Base-by-base conservation (phyloP, 176 grass and related monocot genomes). In the Metroxylon sagu region DNA sequence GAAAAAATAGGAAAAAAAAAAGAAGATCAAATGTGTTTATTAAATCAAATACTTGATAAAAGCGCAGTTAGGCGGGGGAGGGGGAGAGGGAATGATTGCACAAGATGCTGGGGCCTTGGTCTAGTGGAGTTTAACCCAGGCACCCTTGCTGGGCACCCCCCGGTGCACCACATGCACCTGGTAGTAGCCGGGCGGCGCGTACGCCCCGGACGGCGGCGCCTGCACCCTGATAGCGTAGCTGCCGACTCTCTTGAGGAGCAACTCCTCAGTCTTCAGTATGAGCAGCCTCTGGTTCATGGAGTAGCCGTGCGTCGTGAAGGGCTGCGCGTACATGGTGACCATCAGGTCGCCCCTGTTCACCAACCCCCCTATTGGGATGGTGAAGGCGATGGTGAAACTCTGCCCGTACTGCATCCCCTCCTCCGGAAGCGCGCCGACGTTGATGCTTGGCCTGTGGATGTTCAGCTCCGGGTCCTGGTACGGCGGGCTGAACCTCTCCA, bases 261-360 rank as follows among this genome's bases (percentile, higher is more conserved):
- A 91, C 29, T 17, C 4, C n/a, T 72, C n/a, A 18, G 85, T 50
- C 4, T 27, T 50, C n/a, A 91, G 66, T 18, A 97, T 58, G 23
- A 97, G 75, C 62, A 97, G 48, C 30, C 92, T 71, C 75, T 97
- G 92, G 76, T 80, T 95, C 89, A 95, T 95, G 27, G 84, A 88
- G 75, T 56, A 74, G 2, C 89, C 89, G 60, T 95, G 84, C 60
- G 89, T 95, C 23, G 84, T 95, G 80, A 84, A 95, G 0, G 89
- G 84, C 53, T 87, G 92, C 25, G 92, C 81, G 29, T 97, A 97
- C 81, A 97, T 59, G 26, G 81, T 85, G 57, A 85, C 84, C 78
- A 65, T 88, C 43, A 90, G 66, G 61, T 80, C 72, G 35, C 2
- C 17, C 56, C 52, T 1, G 5, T 12, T 72, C 21, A 85, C 69